Conservation (phyloP, 1,284 basidiomycete genomes). For the Peniophora sp. region DNA sequence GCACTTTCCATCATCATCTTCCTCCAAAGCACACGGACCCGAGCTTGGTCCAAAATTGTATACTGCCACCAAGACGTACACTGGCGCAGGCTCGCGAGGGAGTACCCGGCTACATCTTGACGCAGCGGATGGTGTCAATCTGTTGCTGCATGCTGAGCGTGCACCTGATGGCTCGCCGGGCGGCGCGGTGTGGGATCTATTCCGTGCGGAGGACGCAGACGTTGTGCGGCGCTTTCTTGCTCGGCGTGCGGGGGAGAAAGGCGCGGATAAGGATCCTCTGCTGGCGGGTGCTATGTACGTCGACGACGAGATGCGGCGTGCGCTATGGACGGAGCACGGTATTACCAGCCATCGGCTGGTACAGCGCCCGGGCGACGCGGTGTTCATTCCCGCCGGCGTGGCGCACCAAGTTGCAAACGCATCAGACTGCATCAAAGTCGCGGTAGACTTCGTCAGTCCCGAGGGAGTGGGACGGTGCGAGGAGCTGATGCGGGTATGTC, state of each 20-base stretch:
- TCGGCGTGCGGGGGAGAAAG: conserved; percentile 23
- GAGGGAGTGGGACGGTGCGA: conserved; percentile 87
- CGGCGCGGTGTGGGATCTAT: conserved; percentile 90
- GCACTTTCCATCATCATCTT: conserved; percentile 64
- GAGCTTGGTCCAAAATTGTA: conserved; percentile 89
- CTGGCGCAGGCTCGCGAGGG: conserved; percentile 61
- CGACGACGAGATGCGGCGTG: conserved; percentile 58
- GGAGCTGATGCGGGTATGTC: conserved; percentile 80
- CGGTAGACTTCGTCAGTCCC: conserved; percentile 92
- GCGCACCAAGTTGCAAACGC: conserved; percentile 79
- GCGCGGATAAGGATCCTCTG: conserved; percentile 70
- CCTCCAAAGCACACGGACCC: conserved; percentile 68
- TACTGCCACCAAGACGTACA: conserved; percentile 64
- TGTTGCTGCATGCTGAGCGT: conserved; percentile 73
- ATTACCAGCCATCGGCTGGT: conserved; percentile 81
- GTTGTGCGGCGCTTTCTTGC: conserved; percentile 70
- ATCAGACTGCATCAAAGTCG: conserved; percentile 91
- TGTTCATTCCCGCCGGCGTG: conserved; percentile 98
- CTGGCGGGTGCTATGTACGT: conserved; percentile 88
- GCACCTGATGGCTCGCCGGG: conserved; percentile 63
- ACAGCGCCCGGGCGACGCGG: conserved; percentile 87
- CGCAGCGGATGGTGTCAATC: conserved; percentile 91
- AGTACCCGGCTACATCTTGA: conserved; percentile 93
- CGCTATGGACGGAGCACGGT: conserved; percentile 60
- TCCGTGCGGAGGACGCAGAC: conserved; percentile 76